A percentile compares a stretch with the other conserved stretches of the same genome.
Evolutionary conservation across 495 filamentous ascomycete genomes (phyloP).

Genomic region (Neurospora tetrasperma): DNA sequence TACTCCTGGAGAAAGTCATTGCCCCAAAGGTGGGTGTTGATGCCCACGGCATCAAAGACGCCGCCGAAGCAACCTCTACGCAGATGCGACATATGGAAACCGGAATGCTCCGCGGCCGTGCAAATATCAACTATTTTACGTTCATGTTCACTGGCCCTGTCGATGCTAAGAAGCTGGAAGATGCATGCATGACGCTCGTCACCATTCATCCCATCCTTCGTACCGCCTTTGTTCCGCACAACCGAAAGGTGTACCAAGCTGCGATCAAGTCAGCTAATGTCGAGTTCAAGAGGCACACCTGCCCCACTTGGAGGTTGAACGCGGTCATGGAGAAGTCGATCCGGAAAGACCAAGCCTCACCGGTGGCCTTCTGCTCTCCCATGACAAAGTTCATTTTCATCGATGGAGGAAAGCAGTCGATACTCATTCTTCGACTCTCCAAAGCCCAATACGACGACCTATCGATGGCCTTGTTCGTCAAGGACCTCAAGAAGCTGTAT

Average conservation of each 20-base stretch:
- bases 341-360: conserved; percentile 28
- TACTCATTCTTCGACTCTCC: conserved; percentile 32
- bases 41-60: conserved; percentile 27
- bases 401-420: conserved; percentile 36
- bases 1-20: conserved; percentile 23
- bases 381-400: conserved; percentile 38
- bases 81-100: conserved; percentile 38
- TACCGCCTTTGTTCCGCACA: conserved; percentile 33
- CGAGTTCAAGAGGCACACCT: conserved; percentile 31
- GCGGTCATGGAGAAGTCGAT: conserved; percentile 29
- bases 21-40: conserved; percentile 28
- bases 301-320: conserved; percentile 31
- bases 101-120: conserved; percentile 30
- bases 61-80: conserved; percentile 31
- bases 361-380: conserved; percentile 29
- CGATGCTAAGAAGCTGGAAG: conserved; percentile 32
- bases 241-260: conserved; percentile 34
- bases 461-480: conserved; percentile 31
- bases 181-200: conserved; percentile 29
- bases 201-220: conserved; percentile 35
- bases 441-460: conserved; percentile 38
- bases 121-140: conserved; percentile 34
- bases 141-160: conserved; percentile 33
- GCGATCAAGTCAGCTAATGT: conserved; percentile 29
- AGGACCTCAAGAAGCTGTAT: conserved; percentile 35